Base-by-base conservation (phyloP, 345 rosid species). In the Hirschfeldia incana region DNA sequence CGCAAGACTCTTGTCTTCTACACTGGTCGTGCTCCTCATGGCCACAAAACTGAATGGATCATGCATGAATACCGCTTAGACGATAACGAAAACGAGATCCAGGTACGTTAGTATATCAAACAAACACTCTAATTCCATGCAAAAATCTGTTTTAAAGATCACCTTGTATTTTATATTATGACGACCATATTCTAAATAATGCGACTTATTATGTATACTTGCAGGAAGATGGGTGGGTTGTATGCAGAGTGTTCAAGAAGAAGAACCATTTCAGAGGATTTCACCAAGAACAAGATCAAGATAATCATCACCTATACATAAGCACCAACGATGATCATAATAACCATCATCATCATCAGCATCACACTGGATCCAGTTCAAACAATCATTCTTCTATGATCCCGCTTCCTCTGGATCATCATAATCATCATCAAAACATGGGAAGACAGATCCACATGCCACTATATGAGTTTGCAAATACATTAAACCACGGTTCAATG, bases 31-130 rank as follows among this genome's bases (percentile, higher is more conserved):
- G 99, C 99, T 12, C 99, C 99, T 85, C 98, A 95, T 49, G 99
- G 99, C 75, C 94, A 91, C 26, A 95, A 93, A 83, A 93, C 97
- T 0, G 97, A 95, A 42, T 95, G 99, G 99, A 93, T 95, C 88
- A 95, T 95, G 99, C 99, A 95, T n/a, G 99, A 95, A 76, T 95
- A 95, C 70, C 99, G 99, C 64, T 73, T 95, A 7, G 91, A 89
- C 0, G 96, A 91, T 32, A 88, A 80, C 46, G 87, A 89, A 78
- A 80, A 91, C 5, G 91, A 90, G 32, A 78, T 86, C 61, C 97
- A 90, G 93, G 97, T 90, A 73, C 4, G 7, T 8, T 13, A 12
- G 12, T 27, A 17, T 21, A 72, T 16, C 4, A 16, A 16, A 8
- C 11, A 9, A 57, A 1, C 26, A 46, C 39, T 42, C 17, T 9